Evolutionary conservation across 2,329 filamentous ascomycete genomes (phyloP).

Genomic region (Fusarium tupiense): DNA sequence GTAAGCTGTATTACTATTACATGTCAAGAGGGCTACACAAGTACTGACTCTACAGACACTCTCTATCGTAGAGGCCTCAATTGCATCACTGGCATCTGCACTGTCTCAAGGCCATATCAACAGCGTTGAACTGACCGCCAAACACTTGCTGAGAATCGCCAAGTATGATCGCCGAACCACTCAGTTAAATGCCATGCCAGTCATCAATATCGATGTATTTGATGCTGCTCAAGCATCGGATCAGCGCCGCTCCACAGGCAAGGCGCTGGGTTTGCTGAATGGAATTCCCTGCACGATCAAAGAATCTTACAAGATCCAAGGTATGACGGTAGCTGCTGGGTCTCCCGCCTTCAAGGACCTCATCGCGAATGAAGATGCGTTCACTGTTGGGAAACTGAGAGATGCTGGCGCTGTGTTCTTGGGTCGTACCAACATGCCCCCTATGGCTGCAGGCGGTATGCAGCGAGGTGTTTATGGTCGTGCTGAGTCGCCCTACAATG

Average conservation of each 20-base stretch:
- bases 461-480: not conserved
- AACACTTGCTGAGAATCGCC: not conserved
- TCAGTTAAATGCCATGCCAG: not conserved
- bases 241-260: not conserved
- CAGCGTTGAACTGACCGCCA: not conserved
- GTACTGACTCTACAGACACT: not conserved
- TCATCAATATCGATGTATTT: not conserved
- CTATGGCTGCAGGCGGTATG: constrained; percentile 2
- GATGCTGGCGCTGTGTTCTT: not conserved
- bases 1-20: not conserved
- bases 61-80: not conserved
- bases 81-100: not conserved
- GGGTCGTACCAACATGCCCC: constrained; percentile 1
- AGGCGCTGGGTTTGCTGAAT: not conserved
- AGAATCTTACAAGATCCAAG: constrained; percentile 64
- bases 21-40: not conserved
- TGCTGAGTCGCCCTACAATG: not conserved
- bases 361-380: constrained; percentile 61
- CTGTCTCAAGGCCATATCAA: not conserved
- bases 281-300: constrained; percentile 56
- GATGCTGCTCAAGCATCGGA: not conserved
- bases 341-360: constrained; percentile 64
- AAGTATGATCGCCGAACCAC: not conserved
- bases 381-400: constrained; percentile 52
- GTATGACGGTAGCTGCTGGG: constrained; percentile 63